These are phyloP conservation scores for Penicillium paneum DNA, from an alignment of 2,329 filamentous ascomycete species.

Conservation along the genomic window DNA sequence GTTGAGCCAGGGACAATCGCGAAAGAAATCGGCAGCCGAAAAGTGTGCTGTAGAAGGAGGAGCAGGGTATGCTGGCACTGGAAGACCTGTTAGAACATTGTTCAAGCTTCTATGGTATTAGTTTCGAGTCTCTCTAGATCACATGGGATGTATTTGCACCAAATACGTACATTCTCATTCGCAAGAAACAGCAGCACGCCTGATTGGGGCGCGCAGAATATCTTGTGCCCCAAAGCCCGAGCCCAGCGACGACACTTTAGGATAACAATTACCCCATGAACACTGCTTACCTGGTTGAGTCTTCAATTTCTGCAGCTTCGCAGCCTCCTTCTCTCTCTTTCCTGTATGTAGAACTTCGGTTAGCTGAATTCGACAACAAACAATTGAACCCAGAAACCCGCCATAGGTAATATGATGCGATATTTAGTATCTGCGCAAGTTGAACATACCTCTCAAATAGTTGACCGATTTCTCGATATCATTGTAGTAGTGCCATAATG, in stretches of 20 bases:
- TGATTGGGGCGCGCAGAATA: not conserved
- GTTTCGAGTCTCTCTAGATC: slow-evolving; percentile 23
- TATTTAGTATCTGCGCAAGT: not conserved
- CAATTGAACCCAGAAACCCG: not conserved
- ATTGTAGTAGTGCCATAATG: slow-evolving; percentile 94
- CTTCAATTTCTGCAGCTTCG: slow-evolving; percentile 24
- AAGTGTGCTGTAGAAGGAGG: slow-evolving; percentile 34
- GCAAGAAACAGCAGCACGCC: not conserved
- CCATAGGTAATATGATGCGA: not conserved
- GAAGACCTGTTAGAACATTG: slow-evolving; percentile 38
- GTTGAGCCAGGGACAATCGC: slow-evolving; percentile 80
- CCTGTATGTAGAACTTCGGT: slow-evolving; percentile 17
- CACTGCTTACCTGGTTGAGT: slow-evolving; percentile 29
- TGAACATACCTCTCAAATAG: slow-evolving; percentile 66
- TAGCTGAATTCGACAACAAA: slow-evolving; percentile 1
- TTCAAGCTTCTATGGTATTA: slow-evolving; percentile 33
- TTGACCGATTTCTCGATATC: slow-evolving; percentile 80
- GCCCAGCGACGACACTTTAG: slow-evolving; percentile 31
- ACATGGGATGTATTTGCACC: not conserved
- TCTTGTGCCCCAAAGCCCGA: slow-evolving; percentile 8
- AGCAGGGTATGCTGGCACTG: slow-evolving; percentile 33
- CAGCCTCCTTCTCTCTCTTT: slow-evolving; percentile 38
- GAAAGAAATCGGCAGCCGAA: slow-evolving; percentile 64
- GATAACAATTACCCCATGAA: slow-evolving; percentile 2
- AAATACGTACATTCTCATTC: slow-evolving; percentile 6